These are phyloP conservation scores for Colletotrichum spaethianum DNA, from an alignment of 2,329 filamentous ascomycete species.

Conservation along the genomic window DNA sequence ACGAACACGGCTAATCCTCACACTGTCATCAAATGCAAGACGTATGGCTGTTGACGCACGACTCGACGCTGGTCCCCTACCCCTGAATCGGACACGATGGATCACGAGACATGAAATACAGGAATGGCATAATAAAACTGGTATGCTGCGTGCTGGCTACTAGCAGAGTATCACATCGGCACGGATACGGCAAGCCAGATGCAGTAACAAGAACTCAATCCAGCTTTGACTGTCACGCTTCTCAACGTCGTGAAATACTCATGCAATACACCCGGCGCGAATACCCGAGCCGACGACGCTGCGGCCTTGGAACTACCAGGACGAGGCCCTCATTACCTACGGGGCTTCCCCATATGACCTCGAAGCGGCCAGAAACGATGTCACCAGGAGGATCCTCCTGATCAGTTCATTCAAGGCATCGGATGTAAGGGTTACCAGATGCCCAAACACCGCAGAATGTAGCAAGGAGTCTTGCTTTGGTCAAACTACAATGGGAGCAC, in stretches of 20 bases:
- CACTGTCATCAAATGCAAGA: too few relatives aligned
- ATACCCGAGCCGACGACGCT: neutral
- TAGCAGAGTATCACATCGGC: neutral
- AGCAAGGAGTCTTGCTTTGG: neutral
- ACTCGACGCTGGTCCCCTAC: too few relatives aligned
- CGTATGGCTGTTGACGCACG: too few relatives aligned
- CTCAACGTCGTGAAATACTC: neutral
- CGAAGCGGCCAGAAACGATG: neutral
- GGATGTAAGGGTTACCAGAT: neutral
- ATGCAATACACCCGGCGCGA: neutral
- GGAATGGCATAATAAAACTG: neutral
- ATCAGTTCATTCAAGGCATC: neutral
- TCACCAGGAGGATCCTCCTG: neutral
- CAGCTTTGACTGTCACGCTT: neutral
- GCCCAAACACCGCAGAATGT: neutral
- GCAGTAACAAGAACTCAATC: neutral
- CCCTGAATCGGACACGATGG: too few relatives aligned
- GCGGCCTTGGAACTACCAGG: too few relatives aligned
- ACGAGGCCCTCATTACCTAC: neutral
- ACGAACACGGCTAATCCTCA: too few relatives aligned
- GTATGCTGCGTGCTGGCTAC: too few relatives aligned
- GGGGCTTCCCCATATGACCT: neutral
- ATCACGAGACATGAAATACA: neutral
- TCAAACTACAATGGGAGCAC: neutral
- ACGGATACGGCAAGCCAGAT: neutral